phyloP scores from a whole-genome alignment of 495 filamentous ascomycete genomes.

The Neurospora pannonica region DNA sequence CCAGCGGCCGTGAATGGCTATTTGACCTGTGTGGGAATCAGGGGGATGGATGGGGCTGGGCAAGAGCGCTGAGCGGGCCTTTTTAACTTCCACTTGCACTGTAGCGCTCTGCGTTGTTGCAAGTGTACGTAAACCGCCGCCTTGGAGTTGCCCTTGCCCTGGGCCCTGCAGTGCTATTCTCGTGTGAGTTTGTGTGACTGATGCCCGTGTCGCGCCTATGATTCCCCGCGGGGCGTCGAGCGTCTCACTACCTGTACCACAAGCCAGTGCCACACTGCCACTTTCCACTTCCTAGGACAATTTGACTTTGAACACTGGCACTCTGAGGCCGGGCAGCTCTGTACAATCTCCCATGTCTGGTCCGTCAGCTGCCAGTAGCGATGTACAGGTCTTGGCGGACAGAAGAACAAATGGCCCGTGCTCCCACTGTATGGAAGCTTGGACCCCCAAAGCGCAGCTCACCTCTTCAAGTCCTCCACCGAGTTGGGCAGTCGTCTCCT shows the following conservation, averaged over 20 bases:
- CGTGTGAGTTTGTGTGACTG: not conserved
- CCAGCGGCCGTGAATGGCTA: not conserved
- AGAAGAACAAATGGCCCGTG: not conserved
- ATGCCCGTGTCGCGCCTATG: not conserved
- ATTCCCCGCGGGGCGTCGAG: not conserved
- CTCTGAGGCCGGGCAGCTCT: not conserved
- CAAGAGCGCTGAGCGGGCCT: not conserved
- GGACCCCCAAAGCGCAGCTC: not conserved
- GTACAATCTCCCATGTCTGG: not conserved
- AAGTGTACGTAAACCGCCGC: not conserved
- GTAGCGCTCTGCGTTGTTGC: not conserved
- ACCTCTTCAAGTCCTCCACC: not conserved
- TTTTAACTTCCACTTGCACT: not conserved
- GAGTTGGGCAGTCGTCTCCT: not conserved
- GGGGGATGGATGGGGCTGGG: not conserved
- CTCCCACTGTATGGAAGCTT: not conserved
- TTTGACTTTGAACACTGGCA: not conserved
- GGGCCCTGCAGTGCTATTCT: not conserved
- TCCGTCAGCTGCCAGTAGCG: not conserved
- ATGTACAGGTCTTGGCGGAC: not conserved
- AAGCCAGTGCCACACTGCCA: not conserved
- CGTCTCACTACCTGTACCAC: not conserved
- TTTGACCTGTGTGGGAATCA: not conserved
- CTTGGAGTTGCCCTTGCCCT: not conserved
- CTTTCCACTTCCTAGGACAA: not conserved